phyloP scores from a whole-genome alignment of 768 basidiomycete species.

The Mycena amicta region DNA sequence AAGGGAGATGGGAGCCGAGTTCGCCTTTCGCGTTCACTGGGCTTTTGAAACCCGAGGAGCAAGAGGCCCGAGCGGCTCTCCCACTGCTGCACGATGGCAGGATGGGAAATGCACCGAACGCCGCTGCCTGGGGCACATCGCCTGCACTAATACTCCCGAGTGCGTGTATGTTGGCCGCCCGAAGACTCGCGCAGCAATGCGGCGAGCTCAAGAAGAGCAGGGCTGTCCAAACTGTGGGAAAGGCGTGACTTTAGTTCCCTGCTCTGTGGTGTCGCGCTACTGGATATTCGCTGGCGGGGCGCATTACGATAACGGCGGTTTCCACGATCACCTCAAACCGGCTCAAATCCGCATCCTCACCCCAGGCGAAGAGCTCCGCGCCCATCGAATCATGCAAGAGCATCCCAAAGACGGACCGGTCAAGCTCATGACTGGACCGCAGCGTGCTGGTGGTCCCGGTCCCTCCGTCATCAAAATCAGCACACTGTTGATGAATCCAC shows the following conservation, averaged over 20 bases:
- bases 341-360: background rate
- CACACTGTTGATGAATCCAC: background rate
- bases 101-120: background rate
- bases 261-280: background rate
- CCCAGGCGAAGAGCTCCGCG: too few species aligned
- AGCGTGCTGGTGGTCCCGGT: background rate
- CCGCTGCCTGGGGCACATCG: background rate
- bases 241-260: background rate
- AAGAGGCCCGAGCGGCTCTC: background rate
- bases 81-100: background rate
- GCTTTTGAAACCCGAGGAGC: background rate
- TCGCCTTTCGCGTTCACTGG: background rate
- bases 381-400: background rate
- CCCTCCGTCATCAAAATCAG: background rate
- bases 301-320: conserved; percentile 2
- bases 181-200: background rate
- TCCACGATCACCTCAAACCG: conserved; percentile 5
- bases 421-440: conserved; percentile 1
- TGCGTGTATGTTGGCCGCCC: background rate
- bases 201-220: background rate
- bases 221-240: background rate
- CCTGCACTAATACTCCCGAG: background rate
- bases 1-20: background rate
- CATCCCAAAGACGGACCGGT: background rate
- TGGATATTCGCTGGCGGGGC: background rate